phyloP scores from a whole-genome alignment of 148 eudicot genomes.

The Amaranthus hypochondriacus region DNA sequence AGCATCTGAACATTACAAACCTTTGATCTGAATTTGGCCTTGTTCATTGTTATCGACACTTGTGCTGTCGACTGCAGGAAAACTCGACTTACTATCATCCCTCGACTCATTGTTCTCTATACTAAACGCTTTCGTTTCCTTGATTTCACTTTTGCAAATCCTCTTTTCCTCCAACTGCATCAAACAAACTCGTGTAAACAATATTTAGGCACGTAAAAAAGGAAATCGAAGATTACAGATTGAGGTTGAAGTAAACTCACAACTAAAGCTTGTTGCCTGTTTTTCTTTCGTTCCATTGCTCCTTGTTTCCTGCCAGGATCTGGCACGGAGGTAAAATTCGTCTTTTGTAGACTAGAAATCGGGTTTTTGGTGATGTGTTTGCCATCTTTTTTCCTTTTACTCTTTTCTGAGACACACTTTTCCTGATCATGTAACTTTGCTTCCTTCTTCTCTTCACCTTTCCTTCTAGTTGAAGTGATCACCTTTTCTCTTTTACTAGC shows the following conservation, averaged over 20 bases:
- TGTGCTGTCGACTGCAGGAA: slow-evolving; percentile 9
- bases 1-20: slow-evolving; percentile 23
- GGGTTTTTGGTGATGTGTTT: slow-evolving; percentile 22
- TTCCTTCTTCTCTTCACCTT: slow-evolving; percentile 31
- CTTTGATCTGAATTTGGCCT: slow-evolving; percentile 31
- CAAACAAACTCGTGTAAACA: slow-evolving; percentile 3
- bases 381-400: slow-evolving; percentile 28
- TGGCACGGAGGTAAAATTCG: slow-evolving; percentile 11
- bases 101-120: slow-evolving; percentile 13
- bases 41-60: slow-evolving; percentile 16
- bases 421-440: slow-evolving; percentile 27
- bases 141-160: slow-evolving; percentile 22
- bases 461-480: slow-evolving; percentile 23
- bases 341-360: slow-evolving; percentile 18
- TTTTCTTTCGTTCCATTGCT: slow-evolving; percentile 27
- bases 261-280: slow-evolving; percentile 8
- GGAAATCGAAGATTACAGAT: not conserved
- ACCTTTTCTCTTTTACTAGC: slow-evolving; percentile 18
- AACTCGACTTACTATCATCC: slow-evolving; percentile 18
- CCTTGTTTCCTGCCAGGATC: slow-evolving; percentile 21
- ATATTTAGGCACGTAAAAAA: slow-evolving; percentile 2
- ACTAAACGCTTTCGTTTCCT: not conserved
- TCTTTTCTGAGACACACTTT: slow-evolving; percentile 18
- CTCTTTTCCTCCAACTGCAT: slow-evolving; percentile 37
- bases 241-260: slow-evolving; percentile 29